These are phyloP conservation scores for Harringtonia aguacate DNA, from an alignment of 2,329 filamentous ascomycete species.

Conservation along the genomic window DNA sequence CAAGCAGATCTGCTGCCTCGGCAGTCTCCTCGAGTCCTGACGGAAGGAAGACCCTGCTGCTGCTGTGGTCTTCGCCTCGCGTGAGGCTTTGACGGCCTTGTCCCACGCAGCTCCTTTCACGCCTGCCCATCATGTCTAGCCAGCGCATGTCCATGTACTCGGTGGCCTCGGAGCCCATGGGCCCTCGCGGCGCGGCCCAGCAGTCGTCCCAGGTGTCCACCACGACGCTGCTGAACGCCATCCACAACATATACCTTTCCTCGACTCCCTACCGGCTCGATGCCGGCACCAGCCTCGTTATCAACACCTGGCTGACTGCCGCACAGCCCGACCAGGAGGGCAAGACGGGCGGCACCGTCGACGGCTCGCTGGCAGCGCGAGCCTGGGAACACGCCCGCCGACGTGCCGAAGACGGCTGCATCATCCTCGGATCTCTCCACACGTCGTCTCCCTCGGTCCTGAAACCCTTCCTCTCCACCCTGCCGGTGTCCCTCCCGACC, in stretches of 20 bases:
- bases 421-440: constrained; percentile 81
- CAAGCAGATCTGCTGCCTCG: too few species aligned
- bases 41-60: too few species aligned
- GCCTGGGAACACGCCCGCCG: constrained; percentile 96
- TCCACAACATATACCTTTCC: constrained; percentile 80
- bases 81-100: too few species aligned
- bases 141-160: constrained; percentile 59
- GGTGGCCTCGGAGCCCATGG: constrained; percentile 51
- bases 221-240: constrained; percentile 80
- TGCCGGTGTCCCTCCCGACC: constrained; percentile 70
- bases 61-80: too few species aligned
- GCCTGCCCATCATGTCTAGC: constrained; percentile 41
- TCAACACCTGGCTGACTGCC: constrained; percentile 91
- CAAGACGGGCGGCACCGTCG: constrained; percentile 65
- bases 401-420: constrained; percentile 89
- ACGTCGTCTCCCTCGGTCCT: constrained; percentile 79
- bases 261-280: constrained; percentile 79
- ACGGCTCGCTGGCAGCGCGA: constrained; percentile 63
- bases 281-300: constrained; percentile 79
- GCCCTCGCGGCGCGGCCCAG: constrained; percentile 47
- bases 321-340: constrained; percentile 59
- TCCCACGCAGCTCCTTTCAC: too few species aligned
- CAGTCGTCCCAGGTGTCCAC: constrained; percentile 78
- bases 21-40: too few species aligned
- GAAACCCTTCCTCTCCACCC: constrained; percentile 65